phyloP scores from a whole-genome alignment of 192 early-diverging fungal genomes.

The Coemansia sp. region DNA sequence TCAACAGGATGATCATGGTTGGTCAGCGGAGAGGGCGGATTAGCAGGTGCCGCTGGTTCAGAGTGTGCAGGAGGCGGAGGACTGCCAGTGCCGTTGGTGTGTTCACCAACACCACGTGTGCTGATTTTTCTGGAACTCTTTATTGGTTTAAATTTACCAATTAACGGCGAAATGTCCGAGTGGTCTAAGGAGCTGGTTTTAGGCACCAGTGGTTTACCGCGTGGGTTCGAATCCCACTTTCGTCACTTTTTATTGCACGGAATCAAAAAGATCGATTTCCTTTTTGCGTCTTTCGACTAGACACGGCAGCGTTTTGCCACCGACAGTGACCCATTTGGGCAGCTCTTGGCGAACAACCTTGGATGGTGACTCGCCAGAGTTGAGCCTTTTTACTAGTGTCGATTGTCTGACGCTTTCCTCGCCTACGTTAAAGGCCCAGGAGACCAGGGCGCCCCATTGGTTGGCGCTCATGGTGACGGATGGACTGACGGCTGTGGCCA shows the following conservation, averaged over 20 bases:
- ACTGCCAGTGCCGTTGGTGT: too few species aligned
- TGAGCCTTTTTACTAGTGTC: not conserved
- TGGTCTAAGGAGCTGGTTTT: constrained; percentile 53
- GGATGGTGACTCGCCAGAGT: not conserved
- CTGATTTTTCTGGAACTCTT: not conserved
- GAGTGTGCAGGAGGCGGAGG: too few species aligned
- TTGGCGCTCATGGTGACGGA: constrained; percentile 18
- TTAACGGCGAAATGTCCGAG: constrained; percentile 40
- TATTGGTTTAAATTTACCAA: not conserved
- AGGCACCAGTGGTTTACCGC: constrained; percentile 46
- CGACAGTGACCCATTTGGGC: not conserved
- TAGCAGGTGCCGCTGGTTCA: too few species aligned
- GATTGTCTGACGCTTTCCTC: not conserved
- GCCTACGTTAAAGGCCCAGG: constrained; percentile 1
- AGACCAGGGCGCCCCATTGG: constrained; percentile 33
- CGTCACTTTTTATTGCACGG: constrained; percentile 1
- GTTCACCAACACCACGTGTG: too few species aligned
- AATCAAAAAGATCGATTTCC: not conserved
- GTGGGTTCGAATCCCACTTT: constrained; percentile 56
- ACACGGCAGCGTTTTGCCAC: not conserved
- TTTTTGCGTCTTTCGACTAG: constrained; percentile 1
- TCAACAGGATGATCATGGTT: too few species aligned
- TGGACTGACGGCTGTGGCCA: constrained; percentile 3
- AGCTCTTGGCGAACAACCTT: not conserved
- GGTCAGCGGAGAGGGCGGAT: too few species aligned